These are phyloP conservation scores for Corymbia maculata DNA, from an alignment of 345 rosid genomes.

Conservation along the genomic window DNA sequence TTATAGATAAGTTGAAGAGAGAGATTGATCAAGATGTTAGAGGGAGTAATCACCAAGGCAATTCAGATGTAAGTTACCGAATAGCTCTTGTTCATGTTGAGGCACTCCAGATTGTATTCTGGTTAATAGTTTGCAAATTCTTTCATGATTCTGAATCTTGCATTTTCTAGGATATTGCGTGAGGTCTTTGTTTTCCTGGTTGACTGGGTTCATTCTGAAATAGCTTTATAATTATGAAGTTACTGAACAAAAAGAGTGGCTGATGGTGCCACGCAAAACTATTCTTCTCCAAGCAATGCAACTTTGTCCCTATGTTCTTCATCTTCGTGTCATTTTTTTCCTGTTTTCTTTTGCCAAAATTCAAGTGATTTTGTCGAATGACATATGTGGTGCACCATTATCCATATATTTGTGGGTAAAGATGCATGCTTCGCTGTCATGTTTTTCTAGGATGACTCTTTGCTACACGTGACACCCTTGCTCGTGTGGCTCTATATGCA, in stretches of 20 bases:
- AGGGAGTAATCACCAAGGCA: not conserved
- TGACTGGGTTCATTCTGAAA: not conserved
- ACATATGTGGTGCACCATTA: not conserved
- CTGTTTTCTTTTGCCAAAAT: not conserved
- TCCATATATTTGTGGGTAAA: not conserved
- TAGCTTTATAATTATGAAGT: not conserved
- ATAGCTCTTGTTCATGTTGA: not conserved
- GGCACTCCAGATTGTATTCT: not conserved
- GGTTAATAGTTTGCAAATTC: not conserved
- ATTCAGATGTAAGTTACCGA: not conserved
- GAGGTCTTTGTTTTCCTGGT: not conserved
- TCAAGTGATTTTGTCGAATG: not conserved
- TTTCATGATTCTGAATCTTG: not conserved
- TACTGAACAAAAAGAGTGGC: not conserved
- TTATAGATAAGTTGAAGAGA: not conserved
- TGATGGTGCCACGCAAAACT: not conserved
- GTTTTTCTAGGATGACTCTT: not conserved
- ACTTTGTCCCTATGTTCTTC: not conserved
- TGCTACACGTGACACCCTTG: not conserved
- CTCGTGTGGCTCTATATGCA: not conserved
- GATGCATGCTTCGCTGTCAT: not conserved
- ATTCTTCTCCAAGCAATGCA: not conserved
- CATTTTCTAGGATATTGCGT: not conserved
- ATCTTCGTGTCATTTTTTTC: not conserved
- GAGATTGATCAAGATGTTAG: not conserved